phyloP scores from a whole-genome alignment of 768 basidiomycete genomes.

The Boletus fagicola region DNA sequence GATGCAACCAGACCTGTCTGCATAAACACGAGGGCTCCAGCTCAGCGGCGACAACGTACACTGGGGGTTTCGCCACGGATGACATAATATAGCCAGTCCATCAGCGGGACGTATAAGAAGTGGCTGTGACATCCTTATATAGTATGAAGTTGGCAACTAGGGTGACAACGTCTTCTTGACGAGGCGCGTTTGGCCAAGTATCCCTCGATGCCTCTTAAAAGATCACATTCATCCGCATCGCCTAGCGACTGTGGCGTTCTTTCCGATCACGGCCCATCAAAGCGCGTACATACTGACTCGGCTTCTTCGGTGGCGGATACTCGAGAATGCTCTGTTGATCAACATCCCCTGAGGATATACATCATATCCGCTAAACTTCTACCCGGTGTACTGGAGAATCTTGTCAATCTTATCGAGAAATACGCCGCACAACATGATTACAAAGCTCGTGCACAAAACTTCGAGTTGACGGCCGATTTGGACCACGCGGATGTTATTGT shows the following conservation, averaged over 20 bases:
- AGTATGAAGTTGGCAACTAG: not conserved
- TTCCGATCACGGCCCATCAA: slow-evolving; percentile 11
- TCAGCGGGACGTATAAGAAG: not conserved
- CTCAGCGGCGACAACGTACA: not conserved
- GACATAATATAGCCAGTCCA: not conserved
- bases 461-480: slow-evolving; percentile 40
- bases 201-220: slow-evolving; percentile 15
- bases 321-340: slow-evolving; percentile 5
- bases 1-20: not conserved
- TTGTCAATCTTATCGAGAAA: slow-evolving; percentile 28
- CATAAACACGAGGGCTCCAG: not conserved
- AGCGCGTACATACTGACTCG: slow-evolving; percentile 3
- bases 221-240: slow-evolving; percentile 5
- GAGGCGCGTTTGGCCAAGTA: not conserved
- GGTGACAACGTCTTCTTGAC: not conserved
- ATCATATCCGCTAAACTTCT: slow-evolving; percentile 36
- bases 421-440: not conserved
- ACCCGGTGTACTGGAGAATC: slow-evolving; percentile 18
- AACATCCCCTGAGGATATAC: slow-evolving; percentile 21
- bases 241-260: not conserved
- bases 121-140: slow-evolving; percentile 6
- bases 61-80: too few species aligned
- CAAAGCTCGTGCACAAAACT: slow-evolving; percentile 1
- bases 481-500: slow-evolving; percentile 63
- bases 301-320: slow-evolving; percentile 8